These are phyloP conservation scores for Lodderomyces pseudojiufengensis DNA, from an alignment of 1,139 yeast species.

Conservation along the genomic window DNA sequence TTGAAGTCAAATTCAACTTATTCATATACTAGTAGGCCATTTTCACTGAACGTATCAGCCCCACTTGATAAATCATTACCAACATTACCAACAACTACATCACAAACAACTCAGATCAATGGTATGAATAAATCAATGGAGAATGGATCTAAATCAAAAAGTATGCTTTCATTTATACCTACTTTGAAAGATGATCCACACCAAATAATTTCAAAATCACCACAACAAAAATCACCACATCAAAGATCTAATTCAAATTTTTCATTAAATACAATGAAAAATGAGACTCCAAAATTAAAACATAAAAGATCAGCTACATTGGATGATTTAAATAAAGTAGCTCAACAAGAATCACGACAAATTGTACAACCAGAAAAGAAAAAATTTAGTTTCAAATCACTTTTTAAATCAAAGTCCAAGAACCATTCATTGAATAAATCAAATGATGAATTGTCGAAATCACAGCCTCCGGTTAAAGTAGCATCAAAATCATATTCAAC, in stretches of 20 bases:
- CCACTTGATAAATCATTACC: neutral
- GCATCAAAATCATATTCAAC: slow-evolving; percentile 23
- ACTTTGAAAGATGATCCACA: slow-evolving; percentile 1
- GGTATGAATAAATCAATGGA: no score
- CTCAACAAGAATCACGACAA: slow-evolving; percentile 1
- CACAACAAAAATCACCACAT: slow-evolving; percentile 25
- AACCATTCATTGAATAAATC: slow-evolving; percentile 21
- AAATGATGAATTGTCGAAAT: slow-evolving; percentile 4
- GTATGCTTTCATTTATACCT: slow-evolving; percentile 10
- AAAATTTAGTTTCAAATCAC: slow-evolving; percentile 38
- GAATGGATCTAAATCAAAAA: slow-evolving; percentile 7
- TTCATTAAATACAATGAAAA: slow-evolving; percentile 17
- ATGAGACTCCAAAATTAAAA: slow-evolving; percentile 1
- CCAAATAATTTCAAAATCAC: slow-evolving; percentile 6
- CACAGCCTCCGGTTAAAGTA: slow-evolving; percentile 5
- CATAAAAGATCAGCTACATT: slow-evolving; percentile 24
- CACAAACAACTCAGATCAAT: neutral
- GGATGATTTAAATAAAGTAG: slow-evolving; percentile 13
- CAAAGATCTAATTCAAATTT: slow-evolving; percentile 30
- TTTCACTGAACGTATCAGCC: slow-evolving; percentile 2
- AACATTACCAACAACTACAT: neutral
- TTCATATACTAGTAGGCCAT: neutral
- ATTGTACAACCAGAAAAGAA: slow-evolving; percentile 20
- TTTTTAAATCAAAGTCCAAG: slow-evolving; percentile 36
- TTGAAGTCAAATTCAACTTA: neutral